Evolutionary conservation across 176 grass and related monocot genomes (phyloP), one percentile per base, ranked within the genome.

Genomic region (Musa schizocarpa): DNA sequence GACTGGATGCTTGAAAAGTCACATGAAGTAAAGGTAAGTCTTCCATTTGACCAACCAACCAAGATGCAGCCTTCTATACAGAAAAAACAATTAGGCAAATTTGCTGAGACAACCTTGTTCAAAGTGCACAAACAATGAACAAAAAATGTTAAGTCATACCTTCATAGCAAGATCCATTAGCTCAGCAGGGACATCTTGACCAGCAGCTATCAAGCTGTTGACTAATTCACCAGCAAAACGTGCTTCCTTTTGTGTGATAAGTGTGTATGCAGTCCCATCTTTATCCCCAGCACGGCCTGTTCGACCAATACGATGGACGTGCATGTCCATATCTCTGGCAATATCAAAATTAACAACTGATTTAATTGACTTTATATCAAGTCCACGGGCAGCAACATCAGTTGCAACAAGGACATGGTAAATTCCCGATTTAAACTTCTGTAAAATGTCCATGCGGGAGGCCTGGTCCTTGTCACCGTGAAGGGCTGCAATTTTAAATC

Each of bases 381-480:
- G 86, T 59, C 94, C 94, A 70, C 94, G 87, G 27, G 94, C 94
- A 68, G 94, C 94, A 86, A 97, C 94, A 82, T 97, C 94, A 91
- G 94, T 98, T 65, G 94, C 94, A 34, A 98, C 90, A 54, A 98
- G 84, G 56, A 98, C 94, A 88, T 98, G 94, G 61, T 91, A 98
- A 8, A 78, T 83, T 74, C 94, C 94, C 65, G 94, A 82, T 81
- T 98, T 98, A 65, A 98, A 98, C 64, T 98, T 98, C 78, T 89
- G 90, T 27, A 98, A 64, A 71, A 82, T 93, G 70, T 98, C 94
- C 79, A 86, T 91, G 21, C 94, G 88, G 81, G 94, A 98, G 73
- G 90, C 94, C 83, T 98, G 94, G 82, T 98, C 94, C 81, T 98
- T 98, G 82, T 98, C 94, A 68, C 94, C 94, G 9, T 98, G 94